These are phyloP conservation scores for Actinidia chinensis DNA, from an alignment of 179 eudicot genomes.

Conservation along the genomic window DNA sequence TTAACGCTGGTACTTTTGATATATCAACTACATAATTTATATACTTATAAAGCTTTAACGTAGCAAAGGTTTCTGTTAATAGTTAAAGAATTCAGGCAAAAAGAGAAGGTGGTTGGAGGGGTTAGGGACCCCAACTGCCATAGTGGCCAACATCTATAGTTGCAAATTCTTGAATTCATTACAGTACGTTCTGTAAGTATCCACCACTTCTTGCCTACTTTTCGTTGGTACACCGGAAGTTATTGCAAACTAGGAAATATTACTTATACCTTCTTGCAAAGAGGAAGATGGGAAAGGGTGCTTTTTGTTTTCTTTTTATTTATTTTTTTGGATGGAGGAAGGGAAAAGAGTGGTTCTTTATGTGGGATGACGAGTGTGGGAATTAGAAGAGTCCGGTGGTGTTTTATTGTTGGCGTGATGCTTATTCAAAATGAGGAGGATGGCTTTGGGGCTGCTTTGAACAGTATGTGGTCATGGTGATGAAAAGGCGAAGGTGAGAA, in stretches of 20 bases:
- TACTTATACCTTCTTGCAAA: background rate
- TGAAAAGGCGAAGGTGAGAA: background rate
- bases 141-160: slow-evolving; percentile 79
- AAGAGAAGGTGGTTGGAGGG: no score
- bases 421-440: background rate
- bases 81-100: no score
- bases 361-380: background rate
- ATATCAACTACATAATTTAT: no score
- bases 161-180: slow-evolving; percentile 79
- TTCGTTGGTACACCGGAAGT: slow-evolving; percentile 7
- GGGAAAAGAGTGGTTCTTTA: background rate
- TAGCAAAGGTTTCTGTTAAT: no score
- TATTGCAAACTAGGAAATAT: background rate
- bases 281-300: background rate
- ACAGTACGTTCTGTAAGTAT: slow-evolving; percentile 82
- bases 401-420: background rate
- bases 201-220: background rate
- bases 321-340: background rate
- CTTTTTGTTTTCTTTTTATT: background rate
- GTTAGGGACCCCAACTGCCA: no score
- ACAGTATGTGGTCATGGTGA: background rate
- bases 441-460: background rate
- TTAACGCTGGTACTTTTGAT: no score
- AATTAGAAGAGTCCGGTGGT: background rate
- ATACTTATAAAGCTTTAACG: no score